A percentile compares a stretch with the other conserved stretches of the same genome.
Conservation (phyloP, 2,329 filamentous ascomycete genomes). For the Hypoxylon sp. region DNA sequence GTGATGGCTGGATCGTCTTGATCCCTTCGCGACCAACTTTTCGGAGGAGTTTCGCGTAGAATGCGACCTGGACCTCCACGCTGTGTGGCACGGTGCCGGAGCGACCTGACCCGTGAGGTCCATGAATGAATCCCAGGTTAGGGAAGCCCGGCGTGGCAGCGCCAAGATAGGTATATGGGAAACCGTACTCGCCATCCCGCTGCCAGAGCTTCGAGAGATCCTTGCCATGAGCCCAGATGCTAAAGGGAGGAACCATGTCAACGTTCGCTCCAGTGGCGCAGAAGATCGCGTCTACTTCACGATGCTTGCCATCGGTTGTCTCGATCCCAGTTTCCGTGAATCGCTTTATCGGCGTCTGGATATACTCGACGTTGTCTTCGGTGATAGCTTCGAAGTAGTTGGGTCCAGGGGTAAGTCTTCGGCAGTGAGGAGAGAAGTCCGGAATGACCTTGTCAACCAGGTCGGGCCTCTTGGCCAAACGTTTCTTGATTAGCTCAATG, state of each 20-base stretch:
- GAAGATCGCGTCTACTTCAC: constrained; percentile 75
- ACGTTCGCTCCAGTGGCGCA: constrained; percentile 78
- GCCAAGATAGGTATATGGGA: constrained; percentile 78
- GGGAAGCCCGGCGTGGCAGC: constrained; percentile 75
- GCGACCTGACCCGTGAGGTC: constrained; percentile 71
- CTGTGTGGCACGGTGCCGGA: constrained; percentile 77
- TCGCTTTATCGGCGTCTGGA: constrained; percentile 68
- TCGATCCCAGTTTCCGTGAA: constrained; percentile 74
- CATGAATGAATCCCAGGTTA: constrained; percentile 76
- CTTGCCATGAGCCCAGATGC: constrained; percentile 68
- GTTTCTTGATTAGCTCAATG: constrained; percentile 66
- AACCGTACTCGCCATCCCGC: constrained; percentile 68
- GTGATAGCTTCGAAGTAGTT: constrained; percentile 77
- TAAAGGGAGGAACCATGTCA: constrained; percentile 71
- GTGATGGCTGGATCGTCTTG: constrained; percentile 70
- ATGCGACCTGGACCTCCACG: constrained; percentile 76
- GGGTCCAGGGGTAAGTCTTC: constrained; percentile 75
- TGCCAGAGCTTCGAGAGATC: constrained; percentile 71
- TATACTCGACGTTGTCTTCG: constrained; percentile 73
- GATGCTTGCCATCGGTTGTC: constrained; percentile 68
- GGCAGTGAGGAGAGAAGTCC: constrained; percentile 74
- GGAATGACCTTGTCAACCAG: constrained; percentile 71
- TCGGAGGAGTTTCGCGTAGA: constrained; percentile 76
- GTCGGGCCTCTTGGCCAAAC: constrained; percentile 68
- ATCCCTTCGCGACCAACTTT: constrained; percentile 78